Evolutionary conservation across 1,284 basidiomycete genomes (phyloP).

Genomic region (Ganoderma resinaceum): DNA sequence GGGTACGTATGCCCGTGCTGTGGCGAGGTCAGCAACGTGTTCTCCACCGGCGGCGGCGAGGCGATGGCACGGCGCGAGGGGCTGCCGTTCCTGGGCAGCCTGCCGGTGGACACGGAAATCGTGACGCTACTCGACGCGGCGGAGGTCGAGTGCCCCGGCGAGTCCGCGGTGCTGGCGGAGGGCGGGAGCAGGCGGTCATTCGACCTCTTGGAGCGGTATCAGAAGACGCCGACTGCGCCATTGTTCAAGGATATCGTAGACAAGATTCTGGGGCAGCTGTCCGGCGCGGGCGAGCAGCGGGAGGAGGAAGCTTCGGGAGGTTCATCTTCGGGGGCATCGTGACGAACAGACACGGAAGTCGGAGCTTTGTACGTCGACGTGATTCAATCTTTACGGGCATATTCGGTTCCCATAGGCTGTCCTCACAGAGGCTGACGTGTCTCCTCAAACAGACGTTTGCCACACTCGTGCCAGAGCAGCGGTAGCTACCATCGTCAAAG

Average conservation of each 20-base stretch:
- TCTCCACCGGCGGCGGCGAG: slow-evolving; percentile 93
- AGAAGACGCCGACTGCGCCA: slow-evolving; percentile 65
- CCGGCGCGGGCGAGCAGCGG: neutral
- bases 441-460: neutral
- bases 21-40: slow-evolving; percentile 93
- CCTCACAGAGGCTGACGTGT: neutral
- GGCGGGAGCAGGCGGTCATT: slow-evolving; percentile 44
- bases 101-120: slow-evolving; percentile 95
- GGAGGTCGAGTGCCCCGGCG: slow-evolving; percentile 38
- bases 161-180: slow-evolving; percentile 33
- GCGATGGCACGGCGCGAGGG: slow-evolving; percentile 83
- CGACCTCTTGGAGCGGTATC: slow-evolving; percentile 60
- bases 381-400: neutral
- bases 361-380: neutral
- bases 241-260: slow-evolving; percentile 64
- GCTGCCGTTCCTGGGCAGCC: slow-evolving; percentile 84
- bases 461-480: neutral
- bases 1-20: slow-evolving; percentile 98
- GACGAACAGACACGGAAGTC: slow-evolving; percentile 1
- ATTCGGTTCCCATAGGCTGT: neutral
- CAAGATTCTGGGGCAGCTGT: slow-evolving; percentile 43
- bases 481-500: neutral
- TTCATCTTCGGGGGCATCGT: neutral
- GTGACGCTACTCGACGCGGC: slow-evolving; percentile 88
- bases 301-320: slow-evolving; percentile 3